Evolutionary conservation across 2,329 filamentous ascomycete species (phyloP), one percentile per base, ranked within the genome.

Genomic region (Pyricularia pennisetigena): DNA sequence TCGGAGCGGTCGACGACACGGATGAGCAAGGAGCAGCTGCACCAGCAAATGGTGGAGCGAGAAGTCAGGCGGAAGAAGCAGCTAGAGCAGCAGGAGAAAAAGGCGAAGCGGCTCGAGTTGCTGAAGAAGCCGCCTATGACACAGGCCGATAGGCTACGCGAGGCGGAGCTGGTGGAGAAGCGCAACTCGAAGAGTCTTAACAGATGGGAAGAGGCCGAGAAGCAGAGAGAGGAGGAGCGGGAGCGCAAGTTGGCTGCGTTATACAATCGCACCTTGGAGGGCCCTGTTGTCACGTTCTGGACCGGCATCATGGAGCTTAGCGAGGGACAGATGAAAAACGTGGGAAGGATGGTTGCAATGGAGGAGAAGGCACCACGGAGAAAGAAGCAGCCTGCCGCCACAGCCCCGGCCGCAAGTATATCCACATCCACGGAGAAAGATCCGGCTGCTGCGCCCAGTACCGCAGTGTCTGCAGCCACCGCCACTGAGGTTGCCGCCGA

Each of bases 131-230:
- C 90, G 69, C 85, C 90, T 30, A 88, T 97, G 87, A 97, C 93
- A 6, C 94, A 97, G 78, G 92, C 87, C 63, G 90, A 98, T 76
- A 86, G 93, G 54, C 83, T 97, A 30, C 89, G 87, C 30, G 92
- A 97, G 78, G 94, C 94, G 1, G 92, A 90, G 23, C 81, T 89
- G 67, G 89, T 96, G 7, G 95, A 98, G 78, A 90, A 90, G 78
- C 84, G 89, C 73, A 97, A 99, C 78, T 86, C 90, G 72, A 96
- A 92, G 83, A 98, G 90, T 78, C 80, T 97, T 74, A 97, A 94
- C 75, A 86, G 92, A 68, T 98, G 94, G 94, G 94, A 98, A 77
- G 90, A 93, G 77, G 92, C 93, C 7, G 95, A 99, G 79, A 93
- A 93, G 79, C 88, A 90, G 76, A 88, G 94, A 69, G 91, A 94